Evolutionary conservation across 768 basidiomycete species (phyloP).

Genomic region (Mrakia blollopis): DNA sequence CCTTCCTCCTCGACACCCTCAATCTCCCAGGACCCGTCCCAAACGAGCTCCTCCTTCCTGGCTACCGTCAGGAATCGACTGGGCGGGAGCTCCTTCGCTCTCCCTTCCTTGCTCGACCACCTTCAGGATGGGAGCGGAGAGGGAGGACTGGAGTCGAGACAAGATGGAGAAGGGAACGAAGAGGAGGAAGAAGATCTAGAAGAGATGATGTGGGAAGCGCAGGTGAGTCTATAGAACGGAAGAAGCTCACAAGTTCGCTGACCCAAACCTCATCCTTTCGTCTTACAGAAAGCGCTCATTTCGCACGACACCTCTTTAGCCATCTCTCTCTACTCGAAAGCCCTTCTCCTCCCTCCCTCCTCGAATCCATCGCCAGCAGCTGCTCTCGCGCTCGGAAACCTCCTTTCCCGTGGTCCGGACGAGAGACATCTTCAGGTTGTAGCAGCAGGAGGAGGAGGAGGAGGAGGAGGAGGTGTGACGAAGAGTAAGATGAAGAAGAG

Average conservation of each 20-base stretch:
- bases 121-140: background rate
- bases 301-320: constrained; percentile 13
- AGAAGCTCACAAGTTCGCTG: too few species aligned
- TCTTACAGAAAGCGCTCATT: constrained; percentile 13
- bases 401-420: constrained; percentile 13
- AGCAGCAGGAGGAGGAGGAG: too few species aligned
- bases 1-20: too few species aligned
- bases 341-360: constrained; percentile 16
- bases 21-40: too few species aligned
- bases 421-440: background rate
- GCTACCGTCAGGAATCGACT: background rate
- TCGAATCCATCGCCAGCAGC: constrained; percentile 12
- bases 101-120: background rate
- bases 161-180: background rate
- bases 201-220: constrained; percentile 21
- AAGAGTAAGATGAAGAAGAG: constrained; percentile 12
- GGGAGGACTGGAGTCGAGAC: too few species aligned
- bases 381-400: constrained; percentile 21
- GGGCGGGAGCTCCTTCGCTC: background rate
- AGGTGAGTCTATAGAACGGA: background rate
- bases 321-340: constrained; percentile 3
- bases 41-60: background rate
- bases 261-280: too few species aligned
- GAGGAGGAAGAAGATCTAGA: constrained; percentile 17
- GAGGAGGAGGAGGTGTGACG: background rate